Base-by-base conservation (phyloP, 768 basidiomycete genomes). In the Crucibulum laeve region DNA sequence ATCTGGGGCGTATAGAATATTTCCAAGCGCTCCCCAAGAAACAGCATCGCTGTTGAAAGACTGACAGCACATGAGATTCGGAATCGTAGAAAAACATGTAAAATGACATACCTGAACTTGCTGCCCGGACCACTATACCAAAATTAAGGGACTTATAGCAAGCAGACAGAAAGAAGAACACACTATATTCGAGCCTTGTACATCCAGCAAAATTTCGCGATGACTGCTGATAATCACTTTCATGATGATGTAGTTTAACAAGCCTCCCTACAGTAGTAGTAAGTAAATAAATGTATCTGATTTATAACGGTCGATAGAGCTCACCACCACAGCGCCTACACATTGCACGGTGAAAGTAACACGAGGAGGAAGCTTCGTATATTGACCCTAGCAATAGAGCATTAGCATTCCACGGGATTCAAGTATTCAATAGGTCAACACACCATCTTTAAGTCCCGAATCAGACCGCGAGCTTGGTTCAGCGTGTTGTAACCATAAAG, bases 281-380 rank as follows among this genome's bases (percentile, higher is more conserved):
- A 21, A 23, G 26, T 33, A 19, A 17, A 25, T 3, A 25, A 19
- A 8, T 13, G 11, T 17, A 38, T 21, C n/a, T 25, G 7, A 13
- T 5, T n/a, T 10, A 6, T 17, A 17, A 36, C 8, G 7, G 18
- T 14, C 14, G 13, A 21, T 10, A 37, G 19, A 37, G 35, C 69
- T 48, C 38, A 76, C 81, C 24, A 84, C 60, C 33, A 84, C 58
- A 4, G 80, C 76, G 1, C 83, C 81, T 36, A 72, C 41, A 24
- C 65, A 70, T 53, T 83, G 81, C 4, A 78, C 77, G n/a, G 71
- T 67, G 59, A 85, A 84, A 2, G 82, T 77, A 22, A 74, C 73
- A 6, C 80, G 76, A 33, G 82, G 82, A 25, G 82, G 79, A 32
- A 84, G 69, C 61, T 84, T 84, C 18, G 72, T 70, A 52, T 73